Evolutionary conservation across 225 moss, liverwort and hornwort genomes (phyloP), one percentile per base, ranked within the genome.

Genomic region (Antitrichia curtipendula): DNA sequence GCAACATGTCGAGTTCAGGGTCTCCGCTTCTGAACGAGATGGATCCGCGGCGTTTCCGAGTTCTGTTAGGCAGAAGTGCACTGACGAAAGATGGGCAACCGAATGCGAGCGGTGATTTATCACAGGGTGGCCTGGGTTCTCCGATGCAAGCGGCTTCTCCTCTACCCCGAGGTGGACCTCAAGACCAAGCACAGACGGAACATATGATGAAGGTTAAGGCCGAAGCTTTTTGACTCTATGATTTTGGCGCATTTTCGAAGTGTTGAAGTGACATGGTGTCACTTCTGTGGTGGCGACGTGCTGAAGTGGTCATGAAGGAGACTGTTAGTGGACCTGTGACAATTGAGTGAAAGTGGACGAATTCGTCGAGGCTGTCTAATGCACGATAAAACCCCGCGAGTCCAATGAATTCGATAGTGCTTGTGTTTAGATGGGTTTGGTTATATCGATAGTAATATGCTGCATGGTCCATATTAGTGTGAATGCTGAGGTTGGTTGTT

Each of bases 61-160:
- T 95, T 71, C 91, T 96, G 36, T 81, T 97, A 72, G 95, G 95
- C 47, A 92, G 94, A 75, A 94, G 95, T 71, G 95, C 93, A 53
- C 81, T 94, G 78, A 94, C 92, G n/a, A 99, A 97, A 86, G 99
- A 99, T 85, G 97, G 95, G 60, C 99, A 96, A 82, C 93, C 94
- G 34, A 97, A 95, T 83, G 85, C 95, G 28, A 93, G 95, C 58
- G 92, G 96, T 82, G 99, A 99, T 71, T 88, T 95, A 54, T 97
- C 97, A 43, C 95, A 93, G 91, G 96, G 95, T 75, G 97, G 95
- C 68, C 95, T 96, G 75, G 99, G 96, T 75, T 99, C 99, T 84
- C 97, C 99, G 24, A 96, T 99, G 96, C 99, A 97, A 87, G 95
- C 96, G 63, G 97, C 94, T 82, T 97, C 99, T 88, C 95, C 99